These are phyloP conservation scores for Primulina eburnea DNA, from an alignment of 257 asterid species.

Conservation along the genomic window DNA sequence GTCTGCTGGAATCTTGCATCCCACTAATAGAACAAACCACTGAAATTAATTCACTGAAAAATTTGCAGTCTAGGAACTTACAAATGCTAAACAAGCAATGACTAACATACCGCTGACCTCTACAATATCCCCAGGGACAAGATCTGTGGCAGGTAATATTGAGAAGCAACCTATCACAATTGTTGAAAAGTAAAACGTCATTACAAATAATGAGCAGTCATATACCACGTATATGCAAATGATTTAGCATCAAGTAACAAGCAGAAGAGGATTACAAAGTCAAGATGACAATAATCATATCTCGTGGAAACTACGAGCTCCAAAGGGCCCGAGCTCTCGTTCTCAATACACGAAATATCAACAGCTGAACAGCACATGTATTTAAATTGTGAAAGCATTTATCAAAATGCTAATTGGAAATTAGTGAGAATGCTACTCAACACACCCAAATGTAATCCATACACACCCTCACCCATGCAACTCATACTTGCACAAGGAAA, in stretches of 20 bases:
- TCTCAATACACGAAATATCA: neutral
- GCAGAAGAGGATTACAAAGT: neutral
- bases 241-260: slow-evolving; percentile 20
- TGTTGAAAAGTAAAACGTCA: slow-evolving; percentile 23
- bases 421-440: neutral
- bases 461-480: neutral
- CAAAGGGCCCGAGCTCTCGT: neutral
- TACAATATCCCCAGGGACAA: slow-evolving; percentile 97
- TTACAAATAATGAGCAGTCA: slow-evolving; percentile 2
- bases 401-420: neutral
- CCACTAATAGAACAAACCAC: slow-evolving; percentile 51
- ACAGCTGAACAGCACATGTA: neutral
- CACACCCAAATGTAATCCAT: neutral
- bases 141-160: slow-evolving; percentile 89
- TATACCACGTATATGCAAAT: slow-evolving; percentile 14
- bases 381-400: neutral
- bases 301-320: neutral
- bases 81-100: slow-evolving; percentile 17
- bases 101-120: slow-evolving; percentile 84
- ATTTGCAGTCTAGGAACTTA: slow-evolving; percentile 18
- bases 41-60: slow-evolving; percentile 22
- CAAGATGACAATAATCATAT: neutral
- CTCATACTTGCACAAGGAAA: neutral
- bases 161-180: slow-evolving; percentile 77
- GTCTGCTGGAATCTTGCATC: slow-evolving; percentile 98